Base-by-base conservation (phyloP, 2,329 filamentous ascomycete genomes). In the Chlorencoelia australis region DNA sequence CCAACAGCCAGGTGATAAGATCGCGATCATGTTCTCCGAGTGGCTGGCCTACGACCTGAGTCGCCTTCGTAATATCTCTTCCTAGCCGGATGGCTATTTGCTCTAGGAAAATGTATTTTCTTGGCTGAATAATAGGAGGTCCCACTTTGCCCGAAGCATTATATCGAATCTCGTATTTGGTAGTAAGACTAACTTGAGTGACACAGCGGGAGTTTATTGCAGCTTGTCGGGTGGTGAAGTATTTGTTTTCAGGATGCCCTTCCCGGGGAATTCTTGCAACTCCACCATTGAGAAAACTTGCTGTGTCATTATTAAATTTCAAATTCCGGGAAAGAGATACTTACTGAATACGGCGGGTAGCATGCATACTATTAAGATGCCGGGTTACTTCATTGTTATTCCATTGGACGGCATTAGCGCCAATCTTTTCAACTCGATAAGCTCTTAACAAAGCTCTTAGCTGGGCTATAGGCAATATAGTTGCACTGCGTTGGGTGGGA, bases 171-270 rank as follows among this genome's bases (percentile, higher is more conserved):
- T 37, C 39, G 3, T 41, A 33, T 18, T 37, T 31, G 4, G 35
- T 32, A 9, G 21, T 32, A 1, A 19, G 7, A 3, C 15, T 5
- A 9, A 33, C 27, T 4, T 9, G 4, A 2, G 16, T 28, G 2
- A 49, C 36, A 7, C 41, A 40, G 9, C 33, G 19, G 4, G 40
- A 41, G 1, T 3, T 18, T 6, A 7, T 2, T n/a, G 36, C 37
- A 18, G 20, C 28, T 1, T 37, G 30, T 29, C 28, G 27, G 6
- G 41, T 43, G 1, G 36, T 17, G 3, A 51, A 40, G 32, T 49
- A 53, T 29, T 47, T 51, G 21, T 51, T 52, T 24, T 54, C 51
- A 14, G 51, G 51, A 28, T 52, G 50, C 4, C 51, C 49, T 25
- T n/a, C 42, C 3, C 43, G 32, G 11, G 51, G 45, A 17, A 54